These are phyloP conservation scores for Saturnispora saitoi DNA, from an alignment of 805 yeast genomes.

Conservation along the genomic window DNA sequence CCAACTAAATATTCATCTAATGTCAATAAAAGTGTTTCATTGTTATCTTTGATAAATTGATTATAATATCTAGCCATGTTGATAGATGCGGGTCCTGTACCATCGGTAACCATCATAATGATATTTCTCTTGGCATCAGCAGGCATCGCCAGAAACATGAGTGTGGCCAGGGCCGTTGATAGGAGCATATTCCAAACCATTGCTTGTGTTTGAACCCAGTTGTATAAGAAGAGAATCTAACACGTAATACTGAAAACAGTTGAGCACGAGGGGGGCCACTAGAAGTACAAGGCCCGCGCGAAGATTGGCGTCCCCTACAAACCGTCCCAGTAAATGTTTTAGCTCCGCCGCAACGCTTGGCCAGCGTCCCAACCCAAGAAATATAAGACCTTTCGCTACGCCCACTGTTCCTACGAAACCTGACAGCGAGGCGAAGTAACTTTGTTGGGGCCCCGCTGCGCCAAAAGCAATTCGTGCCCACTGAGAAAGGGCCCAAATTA, in stretches of 20 bases:
- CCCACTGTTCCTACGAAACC: conserved; percentile 39
- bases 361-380: not conserved
- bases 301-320: conserved; percentile 54
- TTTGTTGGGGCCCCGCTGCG: not conserved
- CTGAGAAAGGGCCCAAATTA: conserved; percentile 33
- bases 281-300: conserved; percentile 86
- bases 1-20: conserved; percentile 73
- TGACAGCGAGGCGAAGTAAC: not conserved
- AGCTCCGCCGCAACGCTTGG: not conserved
- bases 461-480: conserved; percentile 16
- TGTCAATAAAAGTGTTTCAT: conserved; percentile 33
- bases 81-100: conserved; percentile 89
- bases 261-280: conserved; percentile 65
- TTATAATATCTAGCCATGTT: conserved; percentile 70
- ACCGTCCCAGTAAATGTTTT: not conserved
- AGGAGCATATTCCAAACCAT: conserved; percentile 10
- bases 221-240: conserved; percentile 68
- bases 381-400: conserved; percentile 44
- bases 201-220: conserved; percentile 31
- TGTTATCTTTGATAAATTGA: conserved; percentile 51
- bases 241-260: conserved; percentile 63
- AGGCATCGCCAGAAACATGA: not conserved
- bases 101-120: conserved; percentile 85
- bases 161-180: not conserved
- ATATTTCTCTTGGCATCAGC: conserved; percentile 52